These are phyloP conservation scores for Ampelomyces quisqualis DNA, from an alignment of 2,329 filamentous ascomycete genomes.

Conservation along the genomic window DNA sequence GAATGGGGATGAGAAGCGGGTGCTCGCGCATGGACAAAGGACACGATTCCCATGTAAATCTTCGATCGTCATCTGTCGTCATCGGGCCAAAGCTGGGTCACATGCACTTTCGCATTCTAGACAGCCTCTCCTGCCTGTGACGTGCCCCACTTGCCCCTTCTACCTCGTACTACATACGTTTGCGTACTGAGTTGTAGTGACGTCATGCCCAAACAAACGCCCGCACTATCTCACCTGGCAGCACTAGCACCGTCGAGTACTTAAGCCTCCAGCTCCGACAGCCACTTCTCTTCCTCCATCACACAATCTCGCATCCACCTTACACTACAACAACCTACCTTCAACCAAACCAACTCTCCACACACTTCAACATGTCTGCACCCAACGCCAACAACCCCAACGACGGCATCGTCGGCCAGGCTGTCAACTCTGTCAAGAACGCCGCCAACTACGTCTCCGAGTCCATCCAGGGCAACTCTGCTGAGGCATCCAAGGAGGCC, in stretches of 20 bases:
- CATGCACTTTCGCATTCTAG: slow-evolving; percentile 1
- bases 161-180: background rate
- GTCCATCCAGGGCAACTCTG: slow-evolving; percentile 59
- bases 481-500: slow-evolving; percentile 64
- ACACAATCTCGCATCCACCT: slow-evolving; percentile 9
- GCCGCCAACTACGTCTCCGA: slow-evolving; percentile 69
- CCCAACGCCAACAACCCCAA: slow-evolving; percentile 49
- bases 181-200: background rate
- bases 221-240: background rate
- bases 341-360: slow-evolving; percentile 15
- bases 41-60: slow-evolving; percentile 15
- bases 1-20: slow-evolving; percentile 3
- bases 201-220: slow-evolving; percentile 1
- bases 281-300: slow-evolving; percentile 11
- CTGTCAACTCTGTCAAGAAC: slow-evolving; percentile 51
- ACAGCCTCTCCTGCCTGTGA: slow-evolving; percentile 1
- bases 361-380: slow-evolving; percentile 47
- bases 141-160: background rate
- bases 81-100: background rate
- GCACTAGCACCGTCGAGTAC: slow-evolving; percentile 10
- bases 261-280: slow-evolving; percentile 16
- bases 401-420: slow-evolving; percentile 48
- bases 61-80: slow-evolving; percentile 14
- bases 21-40: slow-evolving; percentile 1
- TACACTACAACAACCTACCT: slow-evolving; percentile 1